A percentile compares a stretch with the other conserved stretches of the same genome.
phyloP scores from a whole-genome alignment of 139 green algal genomes.

The Coccomyxa sp. region DNA sequence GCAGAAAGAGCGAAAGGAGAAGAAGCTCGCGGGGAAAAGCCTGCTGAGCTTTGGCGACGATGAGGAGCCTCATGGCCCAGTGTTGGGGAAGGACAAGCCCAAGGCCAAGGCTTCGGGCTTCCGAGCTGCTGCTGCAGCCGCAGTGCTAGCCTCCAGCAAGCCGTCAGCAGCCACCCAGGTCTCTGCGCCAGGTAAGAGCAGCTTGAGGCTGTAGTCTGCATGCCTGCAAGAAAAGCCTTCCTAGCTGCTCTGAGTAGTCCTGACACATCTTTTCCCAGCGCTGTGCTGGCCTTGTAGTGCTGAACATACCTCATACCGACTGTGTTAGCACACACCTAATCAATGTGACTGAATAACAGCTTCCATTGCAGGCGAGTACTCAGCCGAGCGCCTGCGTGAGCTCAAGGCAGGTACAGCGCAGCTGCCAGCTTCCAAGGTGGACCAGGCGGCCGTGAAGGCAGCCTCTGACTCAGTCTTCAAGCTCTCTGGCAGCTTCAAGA shows the following conservation, averaged over 20 bases:
- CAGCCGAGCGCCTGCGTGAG: slow-evolving; percentile 47
- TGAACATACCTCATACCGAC: not conserved
- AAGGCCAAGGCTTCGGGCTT: not conserved
- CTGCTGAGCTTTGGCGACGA: slow-evolving; percentile 17
- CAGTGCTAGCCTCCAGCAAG: not conserved
- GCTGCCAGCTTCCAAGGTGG: slow-evolving; percentile 21
- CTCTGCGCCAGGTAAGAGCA: not conserved
- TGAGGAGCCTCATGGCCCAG: slow-evolving; percentile 1
- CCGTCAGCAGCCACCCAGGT: not conserved
- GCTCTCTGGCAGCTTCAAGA: slow-evolving; percentile 71
- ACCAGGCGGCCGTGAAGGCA: not conserved
- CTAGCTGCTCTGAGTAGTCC: not conserved
- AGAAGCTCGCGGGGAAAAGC: not conserved
- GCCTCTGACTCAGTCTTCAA: slow-evolving; percentile 39
- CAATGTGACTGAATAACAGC: not conserved
- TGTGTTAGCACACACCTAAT: not conserved
- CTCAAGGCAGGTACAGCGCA: slow-evolving; percentile 45
- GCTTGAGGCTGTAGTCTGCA: not conserved
- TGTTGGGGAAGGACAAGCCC: not conserved
- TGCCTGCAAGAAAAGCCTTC: not conserved
- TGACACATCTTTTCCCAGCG: not conserved
- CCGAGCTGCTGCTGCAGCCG: not conserved
- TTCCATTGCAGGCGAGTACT: slow-evolving; percentile 57
- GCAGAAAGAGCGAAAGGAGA: slow-evolving; percentile 7
- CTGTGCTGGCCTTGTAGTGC: not conserved